phyloP scores from a whole-genome alignment of 2,329 filamentous ascomycete species.

The Botrytis medusae region DNA sequence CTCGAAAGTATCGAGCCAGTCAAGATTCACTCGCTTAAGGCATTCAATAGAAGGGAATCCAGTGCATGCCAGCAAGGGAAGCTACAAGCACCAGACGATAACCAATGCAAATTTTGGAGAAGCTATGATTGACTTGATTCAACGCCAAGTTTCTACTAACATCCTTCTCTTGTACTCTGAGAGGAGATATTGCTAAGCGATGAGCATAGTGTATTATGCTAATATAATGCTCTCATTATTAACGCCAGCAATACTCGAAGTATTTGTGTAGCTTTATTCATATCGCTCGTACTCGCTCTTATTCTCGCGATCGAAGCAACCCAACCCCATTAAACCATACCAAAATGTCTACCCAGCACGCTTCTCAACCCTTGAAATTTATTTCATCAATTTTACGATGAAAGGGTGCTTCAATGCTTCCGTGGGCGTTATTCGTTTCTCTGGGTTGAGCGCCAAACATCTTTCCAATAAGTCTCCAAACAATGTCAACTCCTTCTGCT shows the following conservation, averaged over 20 bases:
- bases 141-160: background rate
- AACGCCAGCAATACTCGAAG: background rate
- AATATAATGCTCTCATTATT: background rate
- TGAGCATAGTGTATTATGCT: background rate
- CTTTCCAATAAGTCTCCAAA: conserved; percentile 88
- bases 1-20: background rate
- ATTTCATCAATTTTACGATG: conserved; percentile 48
- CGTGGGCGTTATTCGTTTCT: conserved; percentile 82
- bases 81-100: background rate
- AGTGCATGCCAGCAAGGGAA: background rate
- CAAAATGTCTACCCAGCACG: background rate
- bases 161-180: background rate
- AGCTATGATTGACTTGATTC: background rate
- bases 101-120: background rate
- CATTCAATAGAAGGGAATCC: background rate
- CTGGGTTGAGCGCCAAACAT: conserved; percentile 85
- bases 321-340: background rate
- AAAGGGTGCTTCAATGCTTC: conserved; percentile 91
- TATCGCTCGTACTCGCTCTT: background rate
- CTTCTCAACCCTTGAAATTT: background rate
- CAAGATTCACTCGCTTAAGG: background rate
- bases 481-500: conserved; percentile 73
- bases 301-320: background rate
- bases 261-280: background rate
- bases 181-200: background rate